Conservation (phyloP, 2,329 filamentous ascomycete genomes). For the Aquanectria penicillioides region DNA sequence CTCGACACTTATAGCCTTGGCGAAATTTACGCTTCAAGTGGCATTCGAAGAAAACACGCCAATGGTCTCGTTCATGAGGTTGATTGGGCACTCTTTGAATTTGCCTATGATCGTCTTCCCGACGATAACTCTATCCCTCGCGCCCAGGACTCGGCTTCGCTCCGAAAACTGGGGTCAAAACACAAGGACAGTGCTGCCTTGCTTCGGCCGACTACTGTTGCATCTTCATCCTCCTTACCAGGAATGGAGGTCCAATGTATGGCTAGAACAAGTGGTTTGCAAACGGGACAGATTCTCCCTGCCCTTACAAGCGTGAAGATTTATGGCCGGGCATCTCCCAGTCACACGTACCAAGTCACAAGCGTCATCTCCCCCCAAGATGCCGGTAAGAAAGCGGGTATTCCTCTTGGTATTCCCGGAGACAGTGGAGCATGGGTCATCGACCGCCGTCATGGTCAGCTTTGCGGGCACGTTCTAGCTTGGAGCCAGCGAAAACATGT, state of each 20-base stretch:
- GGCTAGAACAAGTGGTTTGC: constrained; percentile 85
- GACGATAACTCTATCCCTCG: constrained; percentile 74
- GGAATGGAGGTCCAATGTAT: constrained; percentile 87
- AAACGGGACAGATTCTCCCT: constrained; percentile 79
- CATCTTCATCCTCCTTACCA: constrained; percentile 69
- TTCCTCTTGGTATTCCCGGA: constrained; percentile 76
- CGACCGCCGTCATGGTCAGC: constrained; percentile 78
- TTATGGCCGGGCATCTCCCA: constrained; percentile 83
- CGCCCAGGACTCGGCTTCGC: constrained; percentile 25
- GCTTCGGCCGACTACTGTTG: constrained; percentile 67
- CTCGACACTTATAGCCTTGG: constrained; percentile 84
- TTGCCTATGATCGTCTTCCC: constrained; percentile 76
- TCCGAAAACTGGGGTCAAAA: constrained; percentile 14
- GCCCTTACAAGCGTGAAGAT: constrained; percentile 88
- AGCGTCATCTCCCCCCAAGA: constrained; percentile 46
- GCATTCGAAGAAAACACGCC: constrained; percentile 79
- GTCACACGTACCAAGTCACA: constrained; percentile 72
- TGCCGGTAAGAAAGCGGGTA: constrained; percentile 29
- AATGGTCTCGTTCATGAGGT: constrained; percentile 86
- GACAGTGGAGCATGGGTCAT: constrained; percentile 96
- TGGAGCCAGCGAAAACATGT: constrained; percentile 84
- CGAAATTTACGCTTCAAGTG: constrained; percentile 88
- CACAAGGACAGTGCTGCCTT: constrained; percentile 42
- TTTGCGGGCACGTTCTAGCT: constrained; percentile 91
- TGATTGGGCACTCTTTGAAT: constrained; percentile 92